Evolutionary conservation across 1,139 yeast genomes (phyloP).

Genomic region (Yamadazyma triangularis): DNA sequence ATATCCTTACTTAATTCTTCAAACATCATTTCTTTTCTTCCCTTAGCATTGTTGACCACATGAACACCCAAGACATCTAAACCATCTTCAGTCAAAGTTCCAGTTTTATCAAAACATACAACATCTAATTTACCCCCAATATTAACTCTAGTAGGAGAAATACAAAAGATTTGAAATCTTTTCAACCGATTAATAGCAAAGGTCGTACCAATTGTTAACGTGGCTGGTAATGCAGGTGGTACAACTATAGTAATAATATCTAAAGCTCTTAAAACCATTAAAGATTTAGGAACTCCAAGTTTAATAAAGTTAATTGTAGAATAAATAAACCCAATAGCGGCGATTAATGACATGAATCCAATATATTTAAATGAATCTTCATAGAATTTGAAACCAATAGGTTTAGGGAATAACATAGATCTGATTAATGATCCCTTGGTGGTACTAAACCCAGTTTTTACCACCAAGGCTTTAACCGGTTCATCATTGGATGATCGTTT

Average conservation of each 20-base stretch:
- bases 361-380: slow-evolving; percentile 92
- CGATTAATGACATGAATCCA: slow-evolving; percentile 89
- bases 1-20: slow-evolving; percentile 36
- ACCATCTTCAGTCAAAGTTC: slow-evolving; percentile 96
- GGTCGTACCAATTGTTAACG: slow-evolving; percentile 91
- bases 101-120: slow-evolving; percentile 93
- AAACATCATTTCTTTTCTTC: slow-evolving; percentile 50
- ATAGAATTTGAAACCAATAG: slow-evolving; percentile 89
- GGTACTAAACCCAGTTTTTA: slow-evolving; percentile 89
- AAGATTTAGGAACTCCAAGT: slow-evolving; percentile 61
- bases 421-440: slow-evolving; percentile 94
- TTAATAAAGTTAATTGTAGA: slow-evolving; percentile 80
- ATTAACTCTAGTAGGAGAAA: slow-evolving; percentile 89
- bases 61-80: slow-evolving; percentile 89
- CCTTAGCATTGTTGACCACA: slow-evolving; percentile 47
- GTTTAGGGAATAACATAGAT: slow-evolving; percentile 95
- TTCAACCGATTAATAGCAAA: slow-evolving; percentile 81
- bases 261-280: slow-evolving; percentile 82
- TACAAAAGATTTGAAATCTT: slow-evolving; percentile 66
- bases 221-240: slow-evolving; percentile 98
- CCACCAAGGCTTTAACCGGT: slow-evolving; percentile 83
- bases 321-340: slow-evolving; percentile 75
- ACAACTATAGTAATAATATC: slow-evolving; percentile 95
- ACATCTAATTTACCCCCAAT: slow-evolving; percentile 92
- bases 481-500: slow-evolving; percentile 63